Percentiles rank a stretch among this genome's conserved stretches.
Evolutionary conservation across 345 rosid genomes (phyloP).

Genomic region (Rhodamnia argentea): DNA sequence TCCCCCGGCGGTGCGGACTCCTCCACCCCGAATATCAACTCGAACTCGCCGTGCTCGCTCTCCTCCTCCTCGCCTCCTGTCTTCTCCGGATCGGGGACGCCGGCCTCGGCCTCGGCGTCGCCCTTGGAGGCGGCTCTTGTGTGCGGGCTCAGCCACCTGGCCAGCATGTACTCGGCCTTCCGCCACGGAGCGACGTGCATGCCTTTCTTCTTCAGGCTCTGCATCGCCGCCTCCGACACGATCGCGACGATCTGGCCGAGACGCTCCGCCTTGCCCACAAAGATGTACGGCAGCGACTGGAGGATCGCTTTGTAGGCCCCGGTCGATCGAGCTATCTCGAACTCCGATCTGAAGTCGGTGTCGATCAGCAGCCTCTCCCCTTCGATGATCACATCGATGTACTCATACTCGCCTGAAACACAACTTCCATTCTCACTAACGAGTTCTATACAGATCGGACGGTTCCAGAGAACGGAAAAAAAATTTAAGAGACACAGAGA

Average conservation of each 20-base stretch:
- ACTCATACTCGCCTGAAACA: conserved; percentile 74
- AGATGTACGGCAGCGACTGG: conserved; percentile 65
- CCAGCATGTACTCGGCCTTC: conserved; percentile 73
- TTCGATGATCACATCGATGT: conserved; percentile 60
- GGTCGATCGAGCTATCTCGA: conserved; percentile 84
- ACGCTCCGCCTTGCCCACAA: conserved; percentile 85
- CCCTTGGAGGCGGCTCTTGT: conserved; percentile 22
- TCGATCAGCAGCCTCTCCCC: conserved; percentile 69
- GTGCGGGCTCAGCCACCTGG: conserved; percentile 81
- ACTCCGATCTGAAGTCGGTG: conserved; percentile 89
- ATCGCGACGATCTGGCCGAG: conserved; percentile 61
- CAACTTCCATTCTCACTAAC: not conserved
- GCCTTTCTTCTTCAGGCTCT: conserved; percentile 85
- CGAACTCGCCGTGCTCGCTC: conserved; percentile 31
- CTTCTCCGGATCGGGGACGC: not conserved
- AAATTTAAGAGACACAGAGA: not conserved
- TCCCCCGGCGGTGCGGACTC: conserved; percentile 1
- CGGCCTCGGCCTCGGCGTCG: not conserved
- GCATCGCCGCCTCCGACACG: conserved; percentile 83
- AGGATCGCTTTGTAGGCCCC: conserved; percentile 61
- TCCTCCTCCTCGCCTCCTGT: conserved; percentile 8
- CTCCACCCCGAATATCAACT: conserved; percentile 32
- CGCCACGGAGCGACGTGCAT: conserved; percentile 97
- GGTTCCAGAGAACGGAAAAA: not conserved
- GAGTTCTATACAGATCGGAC: not conserved